Conservation (phyloP, 1,284 basidiomycete genomes). For the Volvariella volvacea region DNA sequence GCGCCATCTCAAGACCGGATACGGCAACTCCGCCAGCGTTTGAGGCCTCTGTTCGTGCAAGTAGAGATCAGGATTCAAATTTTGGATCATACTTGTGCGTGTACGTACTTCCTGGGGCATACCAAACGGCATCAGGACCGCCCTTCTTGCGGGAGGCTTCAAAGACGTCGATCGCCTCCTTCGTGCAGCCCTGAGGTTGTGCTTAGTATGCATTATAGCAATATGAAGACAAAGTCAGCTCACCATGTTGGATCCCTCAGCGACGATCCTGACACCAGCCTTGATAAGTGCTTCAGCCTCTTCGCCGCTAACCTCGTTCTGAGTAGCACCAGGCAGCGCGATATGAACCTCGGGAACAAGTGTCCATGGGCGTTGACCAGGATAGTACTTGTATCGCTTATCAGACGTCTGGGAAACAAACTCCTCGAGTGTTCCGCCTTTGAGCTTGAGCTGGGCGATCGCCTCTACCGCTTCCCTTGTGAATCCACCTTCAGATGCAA, state of each 20-base stretch:
- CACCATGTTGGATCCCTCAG: conserved; percentile 74
- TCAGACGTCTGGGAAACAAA: conserved; percentile 32
- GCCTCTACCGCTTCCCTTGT: conserved; percentile 49
- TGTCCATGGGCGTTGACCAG: conserved; percentile 65
- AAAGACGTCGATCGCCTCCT: conserved; percentile 70
- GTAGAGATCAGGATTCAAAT: conserved; percentile 3
- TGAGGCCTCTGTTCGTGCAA: conserved; percentile 40
- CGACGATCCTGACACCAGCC: conserved; percentile 68
- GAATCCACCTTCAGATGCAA: conserved; percentile 52
- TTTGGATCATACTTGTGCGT: background rate
- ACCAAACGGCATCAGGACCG: conserved; percentile 47
- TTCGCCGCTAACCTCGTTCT: conserved; percentile 72
- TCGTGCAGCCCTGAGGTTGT: conserved; percentile 48
- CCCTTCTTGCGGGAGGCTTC: conserved; percentile 51
- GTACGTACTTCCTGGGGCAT: conserved; percentile 61
- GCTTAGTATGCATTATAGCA: too few species aligned
- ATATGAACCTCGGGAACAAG: conserved; percentile 63
- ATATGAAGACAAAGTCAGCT: background rate
- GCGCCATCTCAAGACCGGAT: conserved; percentile 77
- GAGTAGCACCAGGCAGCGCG: conserved; percentile 72
- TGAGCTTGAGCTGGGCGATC: conserved; percentile 60
- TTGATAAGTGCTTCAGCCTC: conserved; percentile 69
- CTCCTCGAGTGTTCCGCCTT: conserved; percentile 49
- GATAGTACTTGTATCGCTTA: conserved; percentile 56
- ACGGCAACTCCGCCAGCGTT: conserved; percentile 71